Evolutionary conservation across 2,329 filamentous ascomycete species (phyloP), one percentile per base, ranked within the genome.

Genomic region (Trichoderma aggressivum): DNA sequence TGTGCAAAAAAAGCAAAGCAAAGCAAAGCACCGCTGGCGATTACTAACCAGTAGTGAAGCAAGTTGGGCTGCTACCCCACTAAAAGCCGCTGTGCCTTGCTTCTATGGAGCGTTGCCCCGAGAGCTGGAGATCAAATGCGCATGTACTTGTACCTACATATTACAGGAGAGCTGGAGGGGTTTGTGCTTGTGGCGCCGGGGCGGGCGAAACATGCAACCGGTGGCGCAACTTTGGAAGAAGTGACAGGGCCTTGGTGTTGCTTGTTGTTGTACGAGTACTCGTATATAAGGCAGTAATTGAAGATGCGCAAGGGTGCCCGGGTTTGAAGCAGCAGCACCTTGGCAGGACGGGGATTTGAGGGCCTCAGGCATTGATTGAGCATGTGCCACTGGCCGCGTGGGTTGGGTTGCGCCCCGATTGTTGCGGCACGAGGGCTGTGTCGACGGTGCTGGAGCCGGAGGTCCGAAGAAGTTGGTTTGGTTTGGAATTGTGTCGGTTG

Each of bases 81-180:
- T 69, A 69, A 50, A 50, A 60, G 66, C 56, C 43, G 66, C 56
- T 28, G 56, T 69, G 56, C 66, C 66, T 68, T 61, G 66, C 66
- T 69, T 69, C 39, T 67, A 67, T 55, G 32, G 34, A 59, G 26
- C 53, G 50, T 53, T 53, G 55, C 55, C 18, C 10, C 16, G 8
- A 58, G 55, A n/a, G n/a, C n/a, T n/a, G n/a, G n/a, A 58, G 55
- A 32, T n/a, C 26, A 28, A 28, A 21, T 50, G n/a, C 18, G 24
- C 21, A 59, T 59, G 53, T 59, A 59, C 55, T 30, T 56, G 47
- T 67, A 58, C 64, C 55, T 67, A 67, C 64, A 58, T 59, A 56
- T 60, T 60, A 59, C 55, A 69, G 66, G 66, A 61, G 66, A 69
- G 66, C 66, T 61, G 66, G 66, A 69, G 66, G 66, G 66, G 66